Conservation (phyloP, 2,329 filamentous ascomycete genomes). For the Gaeumannomyces tritici region DNA sequence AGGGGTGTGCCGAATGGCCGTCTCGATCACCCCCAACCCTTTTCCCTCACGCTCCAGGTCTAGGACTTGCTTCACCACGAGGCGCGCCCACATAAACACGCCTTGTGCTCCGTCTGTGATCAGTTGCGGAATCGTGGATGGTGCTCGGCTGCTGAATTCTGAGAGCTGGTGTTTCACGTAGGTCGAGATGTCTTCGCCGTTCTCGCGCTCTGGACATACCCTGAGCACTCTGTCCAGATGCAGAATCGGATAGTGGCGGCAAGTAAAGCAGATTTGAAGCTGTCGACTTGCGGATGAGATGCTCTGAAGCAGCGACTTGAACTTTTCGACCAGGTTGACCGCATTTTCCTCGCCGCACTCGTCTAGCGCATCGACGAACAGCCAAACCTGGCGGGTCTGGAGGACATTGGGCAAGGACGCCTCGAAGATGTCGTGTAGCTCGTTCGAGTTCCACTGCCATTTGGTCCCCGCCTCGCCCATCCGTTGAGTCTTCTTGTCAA, state of each 20-base stretch:
- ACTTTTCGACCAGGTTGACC: conserved; percentile 8
- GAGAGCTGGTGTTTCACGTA: conserved; percentile 17
- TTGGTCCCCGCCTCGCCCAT: conserved; percentile 8
- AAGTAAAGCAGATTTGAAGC: conserved; percentile 20
- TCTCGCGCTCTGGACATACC: conserved; percentile 20
- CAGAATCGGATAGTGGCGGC: conserved; percentile 21
- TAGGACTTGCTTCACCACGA: conserved; percentile 15
- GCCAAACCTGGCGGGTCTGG: conserved; percentile 10
- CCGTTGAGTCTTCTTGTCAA: not conserved
- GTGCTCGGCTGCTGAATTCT: not conserved
- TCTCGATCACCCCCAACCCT: conserved; percentile 11
- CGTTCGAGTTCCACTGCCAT: conserved; percentile 18
- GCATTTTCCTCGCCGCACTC: conserved; percentile 19
- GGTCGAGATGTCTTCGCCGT: conserved; percentile 17
- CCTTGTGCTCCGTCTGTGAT: conserved; percentile 18
- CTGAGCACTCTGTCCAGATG: conserved; percentile 10
- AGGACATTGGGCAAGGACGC: conserved; percentile 12
- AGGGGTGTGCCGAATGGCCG: conserved; percentile 11
- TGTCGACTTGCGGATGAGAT: conserved; percentile 6
- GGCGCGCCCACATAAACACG: conserved; percentile 26
- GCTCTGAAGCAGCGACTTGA: conserved; percentile 14
- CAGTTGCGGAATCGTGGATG: not conserved
- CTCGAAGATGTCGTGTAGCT: conserved; percentile 14
- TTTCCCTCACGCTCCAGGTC: conserved; percentile 8
- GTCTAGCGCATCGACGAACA: conserved; percentile 26